Conservation (phyloP, 1,284 basidiomycete species). For the Acaromyces ingoldii region DNA sequence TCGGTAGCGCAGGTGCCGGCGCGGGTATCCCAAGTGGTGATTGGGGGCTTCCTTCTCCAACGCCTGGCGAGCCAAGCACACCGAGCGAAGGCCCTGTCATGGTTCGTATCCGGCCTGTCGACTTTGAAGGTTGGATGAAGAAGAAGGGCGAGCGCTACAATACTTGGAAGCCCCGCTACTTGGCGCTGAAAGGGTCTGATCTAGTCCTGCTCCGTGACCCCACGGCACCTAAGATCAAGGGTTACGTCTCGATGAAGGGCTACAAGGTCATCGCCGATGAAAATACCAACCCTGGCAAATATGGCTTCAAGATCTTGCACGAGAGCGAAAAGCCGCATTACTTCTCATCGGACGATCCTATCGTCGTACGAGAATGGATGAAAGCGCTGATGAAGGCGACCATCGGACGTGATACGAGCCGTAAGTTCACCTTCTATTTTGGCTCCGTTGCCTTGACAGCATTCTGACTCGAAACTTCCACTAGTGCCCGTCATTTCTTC, state of each 20-base stretch:
- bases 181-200: constrained; percentile 84
- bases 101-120: constrained; percentile 44
- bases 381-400: constrained; percentile 99
- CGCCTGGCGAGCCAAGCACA: not conserved
- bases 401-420: constrained; percentile 63
- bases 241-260: constrained; percentile 83
- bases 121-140: constrained; percentile 71
- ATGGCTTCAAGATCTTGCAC: constrained; percentile 92
- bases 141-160: constrained; percentile 93
- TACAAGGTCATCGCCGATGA: constrained; percentile 93
- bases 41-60: constrained; percentile 12
- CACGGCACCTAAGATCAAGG: constrained; percentile 67
- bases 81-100: constrained; percentile 26
- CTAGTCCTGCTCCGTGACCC: constrained; percentile 39
- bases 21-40: no score
- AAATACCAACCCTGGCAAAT: constrained; percentile 82
- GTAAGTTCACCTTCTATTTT: not conserved
- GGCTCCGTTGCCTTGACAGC: not conserved
- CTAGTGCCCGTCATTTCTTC: constrained; percentile 79
- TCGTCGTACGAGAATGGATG: constrained; percentile 90
- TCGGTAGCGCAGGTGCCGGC: constrained; percentile 11
- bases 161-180: constrained; percentile 86
- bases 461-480: not conserved
- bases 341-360: constrained; percentile 85
- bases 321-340: constrained; percentile 80